Percentiles rank a stretch among this genome's conserved stretches.
Evolutionary conservation across 768 basidiomycete species (phyloP).

Genomic region (Coprinopsis sp.): DNA sequence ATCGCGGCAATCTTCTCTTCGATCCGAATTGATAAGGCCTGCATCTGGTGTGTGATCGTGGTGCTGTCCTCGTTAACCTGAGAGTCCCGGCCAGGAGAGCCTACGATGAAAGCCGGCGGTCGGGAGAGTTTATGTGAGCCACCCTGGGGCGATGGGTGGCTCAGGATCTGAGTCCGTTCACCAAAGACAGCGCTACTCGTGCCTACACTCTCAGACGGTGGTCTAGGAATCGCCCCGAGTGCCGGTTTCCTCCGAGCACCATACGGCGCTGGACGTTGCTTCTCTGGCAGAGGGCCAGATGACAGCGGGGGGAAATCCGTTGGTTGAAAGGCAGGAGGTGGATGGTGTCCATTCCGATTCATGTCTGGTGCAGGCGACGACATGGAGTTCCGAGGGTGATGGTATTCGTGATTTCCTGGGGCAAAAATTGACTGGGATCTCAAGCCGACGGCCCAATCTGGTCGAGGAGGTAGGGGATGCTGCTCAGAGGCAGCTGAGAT

Average conservation of each 20-base stretch:
- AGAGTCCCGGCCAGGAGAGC: neutral
- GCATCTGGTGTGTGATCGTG: slow-evolving; percentile 7
- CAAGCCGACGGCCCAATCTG: slow-evolving; percentile 86
- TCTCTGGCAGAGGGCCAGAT: slow-evolving; percentile 39
- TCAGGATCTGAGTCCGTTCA: slow-evolving; percentile 41
- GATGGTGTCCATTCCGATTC: slow-evolving; percentile 27
- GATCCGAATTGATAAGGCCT: slow-evolving; percentile 8
- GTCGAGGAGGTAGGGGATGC: slow-evolving; percentile 75
- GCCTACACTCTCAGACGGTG: slow-evolving; percentile 31
- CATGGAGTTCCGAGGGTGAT: slow-evolving; percentile 36
- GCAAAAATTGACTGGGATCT: slow-evolving; percentile 71
- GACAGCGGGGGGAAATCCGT: slow-evolving; percentile 71
- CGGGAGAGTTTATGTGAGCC: neutral
- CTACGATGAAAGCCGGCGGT: neutral
- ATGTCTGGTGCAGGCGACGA: slow-evolving; percentile 34
- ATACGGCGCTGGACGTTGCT: slow-evolving; percentile 46
- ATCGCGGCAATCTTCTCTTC: slow-evolving; percentile 11
- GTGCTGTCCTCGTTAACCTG: slow-evolving; percentile 1
- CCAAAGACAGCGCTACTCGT: slow-evolving; percentile 32
- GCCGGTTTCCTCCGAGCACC: slow-evolving; percentile 71
- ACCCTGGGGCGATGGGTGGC: slow-evolving; percentile 44
- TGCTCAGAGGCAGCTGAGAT: slow-evolving; percentile 70
- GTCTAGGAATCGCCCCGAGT: slow-evolving; percentile 48
- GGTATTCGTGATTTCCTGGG: slow-evolving; percentile 50
- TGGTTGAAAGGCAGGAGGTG: slow-evolving; percentile 43